Conservation (phyloP, 225 moss, liverwort and hornwort species). For the Rhytidiadelphus loreus region DNA sequence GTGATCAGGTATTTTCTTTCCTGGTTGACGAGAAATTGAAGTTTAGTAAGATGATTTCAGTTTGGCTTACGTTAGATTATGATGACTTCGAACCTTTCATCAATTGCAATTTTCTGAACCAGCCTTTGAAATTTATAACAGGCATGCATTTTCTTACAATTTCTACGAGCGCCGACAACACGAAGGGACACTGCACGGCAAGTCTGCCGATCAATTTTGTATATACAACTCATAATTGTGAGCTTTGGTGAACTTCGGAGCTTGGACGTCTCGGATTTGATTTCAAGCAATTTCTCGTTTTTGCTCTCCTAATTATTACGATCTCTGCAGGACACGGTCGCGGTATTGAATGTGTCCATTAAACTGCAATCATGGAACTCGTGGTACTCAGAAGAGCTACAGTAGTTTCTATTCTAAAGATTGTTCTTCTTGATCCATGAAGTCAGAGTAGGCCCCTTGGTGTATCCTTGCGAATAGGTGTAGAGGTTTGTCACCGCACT, state of each 20-base stretch:
- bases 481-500: constrained; percentile 3
- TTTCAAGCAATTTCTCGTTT: neutral
- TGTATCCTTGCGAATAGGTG: neutral
- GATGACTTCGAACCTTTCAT: neutral
- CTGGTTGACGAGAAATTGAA: neutral
- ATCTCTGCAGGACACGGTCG: neutral
- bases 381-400: neutral
- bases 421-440: constrained; percentile 12
- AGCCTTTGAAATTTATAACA: neutral
- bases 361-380: neutral
- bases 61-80: neutral
- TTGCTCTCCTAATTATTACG: neutral
- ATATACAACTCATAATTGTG: neutral
- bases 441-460: constrained; percentile 9
- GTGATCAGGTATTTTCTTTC: neutral
- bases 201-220: neutral
- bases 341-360: neutral
- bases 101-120: neutral
- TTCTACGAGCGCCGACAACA: neutral
- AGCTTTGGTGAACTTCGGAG: neutral
- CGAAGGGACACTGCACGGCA: neutral
- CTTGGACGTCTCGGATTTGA: neutral
- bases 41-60: neutral
- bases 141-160: neutral
- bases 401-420: neutral